These are phyloP conservation scores for Podaxis rugospora DNA, from an alignment of 768 basidiomycete genomes.

Conservation along the genomic window DNA sequence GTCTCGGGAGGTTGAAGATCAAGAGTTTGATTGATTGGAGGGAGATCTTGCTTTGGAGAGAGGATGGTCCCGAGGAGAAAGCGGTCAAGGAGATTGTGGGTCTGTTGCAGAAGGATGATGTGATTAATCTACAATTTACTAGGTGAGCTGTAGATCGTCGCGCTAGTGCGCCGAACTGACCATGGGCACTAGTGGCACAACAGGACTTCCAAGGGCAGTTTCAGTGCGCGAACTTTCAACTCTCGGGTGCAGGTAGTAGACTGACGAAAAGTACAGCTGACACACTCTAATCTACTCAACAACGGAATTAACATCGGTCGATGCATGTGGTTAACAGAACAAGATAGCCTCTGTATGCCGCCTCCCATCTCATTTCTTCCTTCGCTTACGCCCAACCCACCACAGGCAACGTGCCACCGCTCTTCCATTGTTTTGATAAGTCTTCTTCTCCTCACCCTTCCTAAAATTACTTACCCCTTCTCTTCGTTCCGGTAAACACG, in stretches of 20 bases:
- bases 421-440: slow-evolving; percentile 91
- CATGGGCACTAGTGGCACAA: slow-evolving; percentile 57
- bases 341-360: slow-evolving; percentile 61
- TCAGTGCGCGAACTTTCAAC: slow-evolving; percentile 43
- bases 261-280: slow-evolving; percentile 42
- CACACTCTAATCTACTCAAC: slow-evolving; percentile 76
- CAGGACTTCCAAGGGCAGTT: slow-evolving; percentile 78
- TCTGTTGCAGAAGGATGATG: slow-evolving; percentile 54
- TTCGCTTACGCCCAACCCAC: neutral
- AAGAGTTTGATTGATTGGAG: slow-evolving; percentile 64
- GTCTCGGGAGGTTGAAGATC: slow-evolving; percentile 37
- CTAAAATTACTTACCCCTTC: slow-evolving; percentile 15
- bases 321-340: slow-evolving; percentile 62
- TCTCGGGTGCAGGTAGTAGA: neutral
- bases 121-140: slow-evolving; percentile 83
- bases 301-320: slow-evolving; percentile 68
- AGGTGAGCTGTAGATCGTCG: slow-evolving; percentile 40
- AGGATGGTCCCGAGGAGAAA: slow-evolving; percentile 39
- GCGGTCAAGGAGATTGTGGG: slow-evolving; percentile 37
- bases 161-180: neutral
- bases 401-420: slow-evolving; percentile 75
- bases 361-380: neutral
- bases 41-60: slow-evolving; percentile 67
- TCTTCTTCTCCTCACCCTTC: slow-evolving; percentile 21
- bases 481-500: slow-evolving; percentile 33